Conservation (phyloP, 768 basidiomycete genomes). For the Wakefieldia striispora region DNA sequence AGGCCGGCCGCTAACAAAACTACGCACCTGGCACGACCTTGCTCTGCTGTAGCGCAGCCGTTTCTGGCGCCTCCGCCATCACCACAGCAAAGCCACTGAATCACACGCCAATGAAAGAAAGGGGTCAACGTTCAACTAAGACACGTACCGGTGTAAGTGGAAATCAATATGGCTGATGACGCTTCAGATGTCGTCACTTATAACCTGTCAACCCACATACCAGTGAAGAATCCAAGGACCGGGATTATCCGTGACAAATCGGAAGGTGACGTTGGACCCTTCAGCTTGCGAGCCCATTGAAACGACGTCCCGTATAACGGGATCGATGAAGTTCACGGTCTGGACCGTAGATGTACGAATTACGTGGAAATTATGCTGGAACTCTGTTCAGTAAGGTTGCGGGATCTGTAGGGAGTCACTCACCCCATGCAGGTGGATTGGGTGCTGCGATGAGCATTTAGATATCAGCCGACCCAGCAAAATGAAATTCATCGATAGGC, state of each 20-base stretch:
- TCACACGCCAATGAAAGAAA: conserved; percentile 2
- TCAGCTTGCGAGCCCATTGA: conserved; percentile 34
- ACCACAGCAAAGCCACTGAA: conserved; percentile 32
- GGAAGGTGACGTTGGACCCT: conserved; percentile 47
- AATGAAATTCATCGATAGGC: background rate
- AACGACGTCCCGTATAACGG: conserved; percentile 35
- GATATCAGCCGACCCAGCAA: background rate
- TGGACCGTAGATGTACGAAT: conserved; percentile 33
- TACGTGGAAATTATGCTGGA: conserved; percentile 40
- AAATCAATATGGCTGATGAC: conserved; percentile 31
- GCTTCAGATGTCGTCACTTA: background rate
- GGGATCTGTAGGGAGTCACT: conserved; percentile 8
- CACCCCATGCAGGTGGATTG: conserved; percentile 42
- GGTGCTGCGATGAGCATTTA: conserved; percentile 26
- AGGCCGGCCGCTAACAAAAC: background rate
- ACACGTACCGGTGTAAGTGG: conserved; percentile 25
- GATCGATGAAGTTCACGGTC: conserved; percentile 36
- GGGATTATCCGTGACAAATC: conserved; percentile 64
- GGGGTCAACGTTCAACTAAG: background rate
- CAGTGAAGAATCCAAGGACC: conserved; percentile 58
- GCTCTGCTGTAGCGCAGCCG: conserved; percentile 17
- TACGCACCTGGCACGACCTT: conserved; percentile 19
- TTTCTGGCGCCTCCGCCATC: conserved; percentile 26
- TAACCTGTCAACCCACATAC: conserved; percentile 9
- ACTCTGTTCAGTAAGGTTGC: background rate